phyloP scores from a whole-genome alignment of 768 basidiomycete genomes.

The Coprinopsis strossmayeri region DNA sequence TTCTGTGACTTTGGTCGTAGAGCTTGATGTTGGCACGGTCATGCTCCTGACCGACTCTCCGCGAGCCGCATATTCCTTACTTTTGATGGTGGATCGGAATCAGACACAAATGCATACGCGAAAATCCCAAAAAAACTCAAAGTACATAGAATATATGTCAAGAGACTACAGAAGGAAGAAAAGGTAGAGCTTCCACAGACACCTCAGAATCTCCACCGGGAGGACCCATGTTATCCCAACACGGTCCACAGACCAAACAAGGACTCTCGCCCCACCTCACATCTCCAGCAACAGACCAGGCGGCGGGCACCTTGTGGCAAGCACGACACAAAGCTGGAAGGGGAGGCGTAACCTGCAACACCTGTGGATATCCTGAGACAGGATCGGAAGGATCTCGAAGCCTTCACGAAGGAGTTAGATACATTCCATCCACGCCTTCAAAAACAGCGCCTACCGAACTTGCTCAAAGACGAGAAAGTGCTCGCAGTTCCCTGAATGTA shows the following conservation, averaged over 20 bases:
- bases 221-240: slow-evolving; percentile 69
- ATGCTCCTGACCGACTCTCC: slow-evolving; percentile 12
- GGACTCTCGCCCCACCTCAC: slow-evolving; percentile 73
- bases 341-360: slow-evolving; percentile 56
- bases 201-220: slow-evolving; percentile 39
- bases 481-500: slow-evolving; percentile 79
- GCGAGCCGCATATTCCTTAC: background rate
- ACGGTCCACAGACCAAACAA: slow-evolving; percentile 63
- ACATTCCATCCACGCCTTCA: background rate
- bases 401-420: slow-evolving; percentile 28
- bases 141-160: background rate
- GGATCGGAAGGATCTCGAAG: slow-evolving; percentile 54
- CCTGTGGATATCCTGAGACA: slow-evolving; percentile 57
- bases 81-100: background rate
- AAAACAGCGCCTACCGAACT: slow-evolving; percentile 45
- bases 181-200: slow-evolving; percentile 37
- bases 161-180: slow-evolving; percentile 1
- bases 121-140: background rate
- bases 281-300: slow-evolving; percentile 63
- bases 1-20: slow-evolving; percentile 39
- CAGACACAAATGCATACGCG: no score
- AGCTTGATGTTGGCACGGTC: slow-evolving; percentile 20
- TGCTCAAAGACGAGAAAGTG: slow-evolving; percentile 71
- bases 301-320: slow-evolving; percentile 66
- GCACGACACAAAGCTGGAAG: slow-evolving; percentile 59